phyloP scores from a whole-genome alignment of 106 monocot species.

The Posidonia australis region DNA sequence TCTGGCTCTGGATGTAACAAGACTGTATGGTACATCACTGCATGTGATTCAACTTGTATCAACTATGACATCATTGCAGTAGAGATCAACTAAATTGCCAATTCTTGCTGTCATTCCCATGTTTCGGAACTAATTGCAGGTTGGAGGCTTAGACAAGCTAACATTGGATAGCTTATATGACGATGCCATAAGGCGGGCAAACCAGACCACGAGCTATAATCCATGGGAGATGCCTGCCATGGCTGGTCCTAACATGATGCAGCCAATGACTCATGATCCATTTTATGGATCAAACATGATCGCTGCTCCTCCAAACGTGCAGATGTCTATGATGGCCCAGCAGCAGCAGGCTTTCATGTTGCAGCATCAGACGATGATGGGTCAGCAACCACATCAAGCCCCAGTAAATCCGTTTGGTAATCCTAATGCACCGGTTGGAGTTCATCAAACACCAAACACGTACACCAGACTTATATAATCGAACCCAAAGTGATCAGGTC shows the following conservation, averaged over 20 bases:
- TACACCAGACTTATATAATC: conserved; percentile 48
- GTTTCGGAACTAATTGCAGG: conserved; percentile 29
- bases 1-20: too few relatives aligned
- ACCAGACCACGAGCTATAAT: conserved; percentile 67
- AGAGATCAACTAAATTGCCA: neutral
- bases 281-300: conserved; percentile 54
- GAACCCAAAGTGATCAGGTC: neutral
- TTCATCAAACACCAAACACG: conserved; percentile 36
- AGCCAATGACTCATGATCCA: conserved; percentile 42
- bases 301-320: conserved; percentile 54
- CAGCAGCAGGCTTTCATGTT: conserved; percentile 78
- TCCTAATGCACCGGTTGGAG: conserved; percentile 27
- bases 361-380: conserved; percentile 79
- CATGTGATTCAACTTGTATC: too few relatives aligned
- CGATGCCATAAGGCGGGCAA: conserved; percentile 50
- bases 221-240: conserved; percentile 60
- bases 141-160: conserved; percentile 79
- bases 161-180: conserved; percentile 89
- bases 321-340: conserved; percentile 88
- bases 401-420: conserved; percentile 59
- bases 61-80: too few relatives aligned
- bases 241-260: conserved; percentile 18
- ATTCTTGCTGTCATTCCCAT: neutral
- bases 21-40: too few relatives aligned
- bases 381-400: conserved; percentile 29